These are phyloP conservation scores for Parachaetomium inaequale DNA, from an alignment of 495 filamentous ascomycete genomes.

Conservation along the genomic window DNA sequence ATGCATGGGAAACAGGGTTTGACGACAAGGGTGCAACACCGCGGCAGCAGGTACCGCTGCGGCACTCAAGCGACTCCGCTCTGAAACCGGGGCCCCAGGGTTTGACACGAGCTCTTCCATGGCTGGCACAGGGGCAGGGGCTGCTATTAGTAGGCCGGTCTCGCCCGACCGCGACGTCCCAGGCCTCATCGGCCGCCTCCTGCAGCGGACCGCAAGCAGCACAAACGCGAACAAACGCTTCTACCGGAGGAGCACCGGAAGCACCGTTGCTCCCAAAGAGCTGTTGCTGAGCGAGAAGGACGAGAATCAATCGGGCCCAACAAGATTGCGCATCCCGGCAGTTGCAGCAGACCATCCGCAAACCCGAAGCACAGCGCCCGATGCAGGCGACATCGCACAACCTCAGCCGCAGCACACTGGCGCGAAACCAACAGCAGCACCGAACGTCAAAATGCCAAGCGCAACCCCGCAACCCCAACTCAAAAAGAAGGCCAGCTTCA, in stretches of 20 bases:
- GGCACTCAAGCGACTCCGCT: not conserved
- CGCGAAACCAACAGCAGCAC: not conserved
- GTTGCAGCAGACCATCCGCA: not conserved
- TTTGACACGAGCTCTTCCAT: constrained; percentile 4
- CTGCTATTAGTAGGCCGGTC: constrained; percentile 18
- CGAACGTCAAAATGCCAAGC: constrained; percentile 17
- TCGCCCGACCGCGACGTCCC: constrained; percentile 15
- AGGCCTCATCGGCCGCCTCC: constrained; percentile 13
- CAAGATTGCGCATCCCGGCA: not conserved
- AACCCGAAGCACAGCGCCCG: not conserved
- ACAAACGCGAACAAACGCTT: constrained; percentile 7
- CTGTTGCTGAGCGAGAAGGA: not conserved
- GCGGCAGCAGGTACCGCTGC: not conserved
- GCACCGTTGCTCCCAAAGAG: not conserved
- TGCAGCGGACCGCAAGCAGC: constrained; percentile 15
- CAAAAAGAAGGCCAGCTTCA: constrained; percentile 26
- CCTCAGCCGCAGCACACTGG: constrained; percentile 11
- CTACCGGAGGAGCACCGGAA: not conserved
- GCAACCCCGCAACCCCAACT: constrained; percentile 22
- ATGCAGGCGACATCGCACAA: constrained; percentile 10
- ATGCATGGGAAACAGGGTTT: constrained; percentile 12
- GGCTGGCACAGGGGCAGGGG: constrained; percentile 10
- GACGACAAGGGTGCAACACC: not conserved
- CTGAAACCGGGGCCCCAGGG: not conserved
- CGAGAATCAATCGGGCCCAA: not conserved